Evolutionary conservation across 73 alveolate species (phyloP), one percentile per base, ranked within the genome.

Genomic region (Tetrahymena elliotti): DNA sequence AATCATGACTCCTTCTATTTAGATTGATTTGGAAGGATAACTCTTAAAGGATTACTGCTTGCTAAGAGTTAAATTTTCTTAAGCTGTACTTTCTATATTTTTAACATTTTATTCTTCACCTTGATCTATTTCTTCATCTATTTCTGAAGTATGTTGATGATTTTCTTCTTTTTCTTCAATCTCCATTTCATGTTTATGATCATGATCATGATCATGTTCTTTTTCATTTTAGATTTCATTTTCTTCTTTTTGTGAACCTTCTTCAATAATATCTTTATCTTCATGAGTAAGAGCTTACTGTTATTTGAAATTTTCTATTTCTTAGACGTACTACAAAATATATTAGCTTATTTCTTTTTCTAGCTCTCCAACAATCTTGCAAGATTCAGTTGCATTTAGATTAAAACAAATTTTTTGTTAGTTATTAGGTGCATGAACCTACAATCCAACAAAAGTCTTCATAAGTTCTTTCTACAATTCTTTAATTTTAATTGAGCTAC

Each of bases 401-500:
- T 68, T 68, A 68, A 68, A 68, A 10, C 88, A 68, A 68, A 94
- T 68, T 54, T 83, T 68, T 94, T 94, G 39, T 33, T 83, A 39
- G 39, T 94, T 94, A 39, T 82, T 53, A n/a, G 96, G 96, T 38
- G 96, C 94, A 93, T 93, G 93, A 24, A 94, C 94, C 34, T 83
- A 68, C 20, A 39, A 52, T 41, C 92, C 96, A n/a, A 94, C 93
- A 33, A 83, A 94, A 34, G 52, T 94, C 5, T 83, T 18, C 84
- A 35, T 83, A 38, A 94, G 52, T 24, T 83, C 93, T 38, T 84
- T 84, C 83, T 94, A 38, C 31, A 94, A 47, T 83, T 94, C 96
- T 38, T 93, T 94, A 8, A 93, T 83, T 95, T 99, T 99, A 95
- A 98, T 99, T 6, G 97, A 96, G 84, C 98, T 99, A 15, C 99